Evolutionary conservation across 192 early-diverging fungal species (phyloP), one percentile per base, ranked within the genome.

Genomic region (Mycoemilia scoparia): DNA sequence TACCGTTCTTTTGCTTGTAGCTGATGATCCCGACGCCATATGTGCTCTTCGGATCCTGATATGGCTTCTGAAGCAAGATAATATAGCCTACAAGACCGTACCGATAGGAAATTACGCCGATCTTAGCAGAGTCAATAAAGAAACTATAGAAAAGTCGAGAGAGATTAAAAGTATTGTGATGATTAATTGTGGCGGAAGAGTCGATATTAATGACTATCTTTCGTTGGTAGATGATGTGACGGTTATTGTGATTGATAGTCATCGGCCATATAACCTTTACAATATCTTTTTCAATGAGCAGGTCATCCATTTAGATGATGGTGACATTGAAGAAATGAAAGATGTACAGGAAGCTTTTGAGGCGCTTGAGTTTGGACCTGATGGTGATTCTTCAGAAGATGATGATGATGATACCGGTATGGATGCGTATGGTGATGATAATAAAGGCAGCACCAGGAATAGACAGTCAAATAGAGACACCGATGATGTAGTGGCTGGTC

Each of bases 301-400:
- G 43, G 64, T 96, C 7, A 70, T 74, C 30, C 75, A 88, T 13
- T 61, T 92, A 49, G 88, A 88, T 42, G 85, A 91, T 38, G 77
- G 73, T n/a, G 77, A 81, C 24, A 62, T 79, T 5, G 83, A 84
- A 19, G 63, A 57, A 20, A 64, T 82, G 50, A 40, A 32, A 0
- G 64, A 71, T 19, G 46, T 87, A 17, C 64, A 69, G 16, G 46
- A 71, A 20, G 86, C 84, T 3, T 79, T 77, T 42, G 60, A 76
- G 27, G 38, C 39, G 1, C 39, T 65, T 21, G 54, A 57, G 43
- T 52, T 54, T 57, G 45, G 39, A 10, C 39, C 45, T 11, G 26
- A 32, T 34, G 21, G 18, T 12, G 37, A 39, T 15, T 32, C 34
- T 11, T 49, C 34, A 5, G 36, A 39, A 0, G 49, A 39, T 14